Conservation (phyloP, 495 filamentous ascomycete species). For the Annulohypoxylon bovei region DNA sequence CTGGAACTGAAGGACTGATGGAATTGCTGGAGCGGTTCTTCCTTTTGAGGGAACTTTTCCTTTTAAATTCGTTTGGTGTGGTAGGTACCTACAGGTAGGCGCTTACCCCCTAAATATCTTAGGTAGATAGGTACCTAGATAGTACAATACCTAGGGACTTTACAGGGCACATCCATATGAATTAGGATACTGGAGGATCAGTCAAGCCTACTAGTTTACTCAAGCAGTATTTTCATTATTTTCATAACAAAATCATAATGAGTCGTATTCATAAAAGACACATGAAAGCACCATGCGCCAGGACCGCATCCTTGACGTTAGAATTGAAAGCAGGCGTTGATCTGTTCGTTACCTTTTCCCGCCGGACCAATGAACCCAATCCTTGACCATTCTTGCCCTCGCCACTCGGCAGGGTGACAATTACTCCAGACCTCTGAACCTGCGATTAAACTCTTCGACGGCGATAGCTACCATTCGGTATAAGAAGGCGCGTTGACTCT, state of each 20-base stretch:
- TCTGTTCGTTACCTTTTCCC: neutral
- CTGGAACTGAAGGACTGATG: no score
- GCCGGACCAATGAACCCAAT: neutral
- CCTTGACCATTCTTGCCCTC: neutral
- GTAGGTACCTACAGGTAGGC: no score
- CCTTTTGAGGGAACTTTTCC: no score
- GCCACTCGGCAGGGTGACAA: neutral
- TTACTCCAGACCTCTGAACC: slow-evolving; percentile 58
- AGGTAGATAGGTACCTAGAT: neutral
- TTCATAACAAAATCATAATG: slow-evolving; percentile 19
- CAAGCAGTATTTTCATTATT: slow-evolving; percentile 12
- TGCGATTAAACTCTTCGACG: slow-evolving; percentile 67
- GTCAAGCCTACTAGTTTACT: neutral
- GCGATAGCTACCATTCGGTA: slow-evolving; percentile 69
- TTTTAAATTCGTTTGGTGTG: no score
- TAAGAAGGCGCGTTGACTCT: slow-evolving; percentile 86
- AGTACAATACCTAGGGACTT: neutral
- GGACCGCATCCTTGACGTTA: neutral
- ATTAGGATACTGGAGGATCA: neutral
- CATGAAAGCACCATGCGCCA: slow-evolving; percentile 8
- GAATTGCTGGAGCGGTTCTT: no score
- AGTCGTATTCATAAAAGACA: slow-evolving; percentile 14
- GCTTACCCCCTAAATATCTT: no score
- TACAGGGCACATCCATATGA: no score
- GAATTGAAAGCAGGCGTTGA: neutral